A percentile compares a stretch with the other conserved stretches of the same genome.
phyloP scores from a whole-genome alignment of 2,329 filamentous ascomycete species.

The Penicillium sp. region DNA sequence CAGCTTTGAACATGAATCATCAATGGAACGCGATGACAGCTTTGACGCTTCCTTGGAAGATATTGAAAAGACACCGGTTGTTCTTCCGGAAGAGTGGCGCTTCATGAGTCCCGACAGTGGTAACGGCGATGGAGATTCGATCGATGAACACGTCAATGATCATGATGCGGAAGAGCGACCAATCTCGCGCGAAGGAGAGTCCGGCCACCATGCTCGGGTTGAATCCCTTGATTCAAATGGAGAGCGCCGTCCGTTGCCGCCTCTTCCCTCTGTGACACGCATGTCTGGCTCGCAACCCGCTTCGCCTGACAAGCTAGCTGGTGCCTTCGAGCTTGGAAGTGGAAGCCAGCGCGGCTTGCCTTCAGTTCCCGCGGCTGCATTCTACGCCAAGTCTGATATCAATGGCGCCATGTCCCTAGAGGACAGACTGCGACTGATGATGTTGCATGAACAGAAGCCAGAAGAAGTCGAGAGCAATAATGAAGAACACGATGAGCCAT shows the following conservation, averaged over 20 bases:
- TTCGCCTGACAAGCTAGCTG: constrained; percentile 63
- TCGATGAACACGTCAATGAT: constrained; percentile 61
- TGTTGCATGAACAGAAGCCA: constrained; percentile 62
- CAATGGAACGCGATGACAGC: constrained; percentile 72
- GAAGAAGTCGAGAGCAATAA: constrained; percentile 10
- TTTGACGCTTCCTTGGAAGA: constrained; percentile 95
- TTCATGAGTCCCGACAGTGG: constrained; percentile 66
- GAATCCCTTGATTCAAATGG: constrained; percentile 75
- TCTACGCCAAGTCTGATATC: constrained; percentile 71
- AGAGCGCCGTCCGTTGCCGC: constrained; percentile 80
- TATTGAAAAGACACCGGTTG: constrained; percentile 93
- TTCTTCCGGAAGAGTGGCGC: constrained; percentile 95
- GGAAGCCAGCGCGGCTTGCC: constrained; percentile 67
- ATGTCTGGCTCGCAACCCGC: constrained; percentile 47
- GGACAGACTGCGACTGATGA: constrained; percentile 83
- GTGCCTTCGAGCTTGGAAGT: constrained; percentile 69
- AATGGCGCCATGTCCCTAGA: constrained; percentile 79
- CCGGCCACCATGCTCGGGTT: constrained; percentile 54
- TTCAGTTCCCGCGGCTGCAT: constrained; percentile 65
- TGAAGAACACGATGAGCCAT: constrained; percentile 1
- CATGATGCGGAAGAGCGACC: constrained; percentile 62
- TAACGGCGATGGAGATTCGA: constrained; percentile 65
- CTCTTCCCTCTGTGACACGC: constrained; percentile 61
- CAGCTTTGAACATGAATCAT: constrained; percentile 58
- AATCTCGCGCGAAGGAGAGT: constrained; percentile 34